These are phyloP conservation scores for Cercospora zeina DNA, from an alignment of 2,329 filamentous ascomycete species.

Conservation along the genomic window DNA sequence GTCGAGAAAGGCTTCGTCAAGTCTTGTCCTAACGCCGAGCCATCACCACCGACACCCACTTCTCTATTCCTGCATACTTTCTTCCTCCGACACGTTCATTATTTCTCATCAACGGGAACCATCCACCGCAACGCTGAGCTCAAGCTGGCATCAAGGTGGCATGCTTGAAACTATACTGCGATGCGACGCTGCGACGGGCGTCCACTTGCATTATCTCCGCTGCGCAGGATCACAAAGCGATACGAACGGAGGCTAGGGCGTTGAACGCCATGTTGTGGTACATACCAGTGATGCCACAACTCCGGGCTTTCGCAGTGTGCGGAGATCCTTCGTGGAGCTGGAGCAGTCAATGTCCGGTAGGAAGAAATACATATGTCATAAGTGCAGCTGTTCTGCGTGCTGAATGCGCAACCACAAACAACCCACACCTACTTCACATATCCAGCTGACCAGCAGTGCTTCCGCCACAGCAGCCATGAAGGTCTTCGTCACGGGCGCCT, in stretches of 20 bases:
- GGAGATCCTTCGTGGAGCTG: background rate
- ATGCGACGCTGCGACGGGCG: background rate
- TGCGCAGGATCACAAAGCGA: background rate
- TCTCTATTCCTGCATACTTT: background rate
- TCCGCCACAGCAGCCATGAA: conserved; percentile 14
- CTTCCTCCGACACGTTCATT: background rate
- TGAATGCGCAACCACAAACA: background rate
- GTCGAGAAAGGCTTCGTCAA: conserved; percentile 1
- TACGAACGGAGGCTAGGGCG: background rate
- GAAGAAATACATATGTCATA: background rate
- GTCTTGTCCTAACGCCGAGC: background rate
- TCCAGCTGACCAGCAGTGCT: background rate
- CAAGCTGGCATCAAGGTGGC: background rate
- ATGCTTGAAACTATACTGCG: background rate
- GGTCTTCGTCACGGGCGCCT: conserved; percentile 47
- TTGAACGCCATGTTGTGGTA: background rate
- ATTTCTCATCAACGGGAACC: background rate
- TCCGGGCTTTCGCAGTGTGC: background rate
- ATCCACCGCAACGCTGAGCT: background rate
- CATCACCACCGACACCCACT: background rate
- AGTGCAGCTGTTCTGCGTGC: background rate
- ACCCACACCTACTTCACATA: background rate
- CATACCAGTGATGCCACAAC: background rate
- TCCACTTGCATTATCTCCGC: background rate
- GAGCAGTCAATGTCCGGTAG: background rate